phyloP scores from a whole-genome alignment of 129 eudicot species.

The Tanacetum coccineum region DNA sequence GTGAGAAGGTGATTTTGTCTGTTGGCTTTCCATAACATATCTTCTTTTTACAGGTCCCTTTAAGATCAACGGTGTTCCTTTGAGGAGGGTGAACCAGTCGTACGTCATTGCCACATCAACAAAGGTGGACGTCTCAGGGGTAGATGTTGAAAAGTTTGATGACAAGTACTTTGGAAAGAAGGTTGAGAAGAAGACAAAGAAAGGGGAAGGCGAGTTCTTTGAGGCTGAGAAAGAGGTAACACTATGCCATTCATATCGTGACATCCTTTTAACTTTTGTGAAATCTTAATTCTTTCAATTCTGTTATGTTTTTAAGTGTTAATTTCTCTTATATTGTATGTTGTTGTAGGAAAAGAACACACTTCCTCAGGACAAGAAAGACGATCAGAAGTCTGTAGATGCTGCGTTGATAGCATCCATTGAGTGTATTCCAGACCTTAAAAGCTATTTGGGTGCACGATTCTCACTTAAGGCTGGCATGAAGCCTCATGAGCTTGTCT shows the following conservation, averaged over 20 bases:
- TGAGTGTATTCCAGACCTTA: conserved; percentile 62
- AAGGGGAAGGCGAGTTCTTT: conserved; percentile 67
- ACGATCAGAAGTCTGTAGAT: conserved; percentile 66
- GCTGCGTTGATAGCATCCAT: conserved; percentile 51
- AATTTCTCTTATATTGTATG: background rate
- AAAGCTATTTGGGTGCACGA: conserved; percentile 67
- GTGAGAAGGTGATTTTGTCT: too few relatives aligned
- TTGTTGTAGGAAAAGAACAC: conserved; percentile 47
- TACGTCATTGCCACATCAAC: conserved; percentile 75
- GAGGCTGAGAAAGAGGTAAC: conserved; percentile 62
- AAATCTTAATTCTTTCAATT: background rate
- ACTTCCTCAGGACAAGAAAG: conserved; percentile 69
- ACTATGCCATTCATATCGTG: background rate
- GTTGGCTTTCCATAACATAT: background rate
- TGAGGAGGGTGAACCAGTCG: conserved; percentile 76
- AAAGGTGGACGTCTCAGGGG: conserved; percentile 55
- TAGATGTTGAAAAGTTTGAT: conserved; percentile 53
- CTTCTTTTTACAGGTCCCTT: conserved; percentile 48
- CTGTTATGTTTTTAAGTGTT: background rate
- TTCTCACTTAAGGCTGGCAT: conserved; percentile 67
- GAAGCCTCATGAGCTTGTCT: conserved; percentile 76
- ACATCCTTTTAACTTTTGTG: background rate
- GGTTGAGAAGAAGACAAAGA: conserved; percentile 68
- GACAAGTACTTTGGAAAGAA: conserved; percentile 63
- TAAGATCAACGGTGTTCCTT: conserved; percentile 75